phyloP scores from a whole-genome alignment of 1,284 basidiomycete species.

The Psilocybe mexicana region DNA sequence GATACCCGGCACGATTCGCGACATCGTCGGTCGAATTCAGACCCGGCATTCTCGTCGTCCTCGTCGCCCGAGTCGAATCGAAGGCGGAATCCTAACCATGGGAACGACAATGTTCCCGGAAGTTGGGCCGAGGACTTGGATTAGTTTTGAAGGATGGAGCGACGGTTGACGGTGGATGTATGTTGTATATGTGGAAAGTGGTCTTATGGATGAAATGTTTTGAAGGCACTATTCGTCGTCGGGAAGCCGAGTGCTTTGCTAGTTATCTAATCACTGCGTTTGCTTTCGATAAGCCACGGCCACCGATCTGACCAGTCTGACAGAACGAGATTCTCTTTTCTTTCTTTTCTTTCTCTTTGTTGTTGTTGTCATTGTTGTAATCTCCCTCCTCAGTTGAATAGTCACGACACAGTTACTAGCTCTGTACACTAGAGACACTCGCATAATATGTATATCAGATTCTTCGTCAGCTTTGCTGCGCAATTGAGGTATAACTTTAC shows the following conservation, averaged over 20 bases:
- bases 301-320: background rate
- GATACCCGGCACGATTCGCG: constrained; percentile 9
- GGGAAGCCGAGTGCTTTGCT: no score
- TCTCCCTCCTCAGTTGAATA: background rate
- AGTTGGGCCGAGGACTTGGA: constrained; percentile 41
- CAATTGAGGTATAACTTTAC: background rate
- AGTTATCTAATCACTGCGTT: background rate
- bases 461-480: background rate
- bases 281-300: background rate
- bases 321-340: no score
- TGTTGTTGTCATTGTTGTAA: background rate
- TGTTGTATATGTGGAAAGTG: background rate
- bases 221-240: no score
- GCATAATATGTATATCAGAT: background rate
- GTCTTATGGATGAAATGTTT: no score
- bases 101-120: constrained; percentile 31
- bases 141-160: constrained; percentile 14
- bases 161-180: background rate
- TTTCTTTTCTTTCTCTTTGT: no score
- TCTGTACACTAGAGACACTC: background rate
- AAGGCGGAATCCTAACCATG: constrained; percentile 11
- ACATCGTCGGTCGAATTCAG: constrained; percentile 29
- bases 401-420: background rate
- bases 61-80: constrained; percentile 10
- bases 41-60: constrained; percentile 22